These are phyloP conservation scores for Xylaria multiplex DNA, from an alignment of 2,329 filamentous ascomycete genomes.

Conservation along the genomic window DNA sequence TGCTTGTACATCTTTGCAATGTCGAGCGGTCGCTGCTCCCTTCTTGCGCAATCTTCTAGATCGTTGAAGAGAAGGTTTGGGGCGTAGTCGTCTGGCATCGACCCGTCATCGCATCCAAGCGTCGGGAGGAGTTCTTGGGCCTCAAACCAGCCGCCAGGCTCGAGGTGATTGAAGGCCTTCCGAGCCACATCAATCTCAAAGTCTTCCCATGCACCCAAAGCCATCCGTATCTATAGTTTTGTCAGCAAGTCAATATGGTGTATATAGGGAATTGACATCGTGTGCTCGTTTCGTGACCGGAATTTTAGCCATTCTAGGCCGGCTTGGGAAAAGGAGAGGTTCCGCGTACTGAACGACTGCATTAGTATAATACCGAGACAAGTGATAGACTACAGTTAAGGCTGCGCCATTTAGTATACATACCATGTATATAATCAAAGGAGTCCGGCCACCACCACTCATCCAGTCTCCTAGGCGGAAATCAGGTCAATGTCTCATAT, in stretches of 20 bases:
- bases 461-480: constrained; percentile 52
- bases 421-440: constrained; percentile 63
- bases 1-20: constrained; percentile 50
- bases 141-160: constrained; percentile 65
- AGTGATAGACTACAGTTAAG: background rate
- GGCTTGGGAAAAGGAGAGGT: background rate
- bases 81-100: constrained; percentile 52
- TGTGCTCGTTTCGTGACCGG: background rate
- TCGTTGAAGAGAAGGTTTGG: constrained; percentile 55
- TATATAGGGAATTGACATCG: background rate
- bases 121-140: constrained; percentile 59
- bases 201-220: constrained; percentile 60
- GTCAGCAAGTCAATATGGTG: constrained; percentile 3
- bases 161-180: constrained; percentile 60
- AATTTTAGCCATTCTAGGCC: background rate
- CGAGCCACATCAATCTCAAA: constrained; percentile 61
- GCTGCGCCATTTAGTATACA: constrained; percentile 4
- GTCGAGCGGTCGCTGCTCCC: constrained; percentile 52
- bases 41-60: constrained; percentile 52
- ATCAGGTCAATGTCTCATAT: background rate
- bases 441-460: constrained; percentile 64
- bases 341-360: constrained; percentile 9
- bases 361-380: constrained; percentile 1
- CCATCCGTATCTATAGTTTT: constrained; percentile 53
- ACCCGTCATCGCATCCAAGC: constrained; percentile 58